These are phyloP conservation scores for Poronia punctata DNA, from an alignment of 495 filamentous ascomycete genomes.

Conservation along the genomic window DNA sequence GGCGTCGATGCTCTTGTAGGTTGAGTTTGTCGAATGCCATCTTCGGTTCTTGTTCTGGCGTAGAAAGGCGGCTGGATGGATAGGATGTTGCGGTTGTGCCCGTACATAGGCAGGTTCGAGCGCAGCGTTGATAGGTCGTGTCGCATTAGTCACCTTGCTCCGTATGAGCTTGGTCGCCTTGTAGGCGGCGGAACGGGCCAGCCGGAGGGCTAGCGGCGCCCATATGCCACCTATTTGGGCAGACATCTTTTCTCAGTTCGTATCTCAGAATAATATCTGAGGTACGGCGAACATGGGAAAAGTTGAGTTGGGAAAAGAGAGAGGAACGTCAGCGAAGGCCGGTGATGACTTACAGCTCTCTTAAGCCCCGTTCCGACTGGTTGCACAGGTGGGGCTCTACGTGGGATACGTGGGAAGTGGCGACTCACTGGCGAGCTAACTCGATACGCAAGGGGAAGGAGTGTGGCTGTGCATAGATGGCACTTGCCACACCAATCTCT, in stretches of 20 bases:
- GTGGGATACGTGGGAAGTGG: too few relatives aligned
- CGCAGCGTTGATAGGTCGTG: slow-evolving; percentile 40
- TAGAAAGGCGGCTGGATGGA: slow-evolving; percentile 64
- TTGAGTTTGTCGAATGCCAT: slow-evolving; percentile 57
- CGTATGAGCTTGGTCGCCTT: slow-evolving; percentile 57
- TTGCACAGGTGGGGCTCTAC: too few relatives aligned
- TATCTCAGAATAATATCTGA: slow-evolving; percentile 23
- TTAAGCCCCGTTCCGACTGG: slow-evolving; percentile 7
- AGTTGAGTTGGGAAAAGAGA: slow-evolving; percentile 16
- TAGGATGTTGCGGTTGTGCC: slow-evolving; percentile 53
- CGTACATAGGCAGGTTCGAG: slow-evolving; percentile 45
- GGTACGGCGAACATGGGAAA: slow-evolving; percentile 13
- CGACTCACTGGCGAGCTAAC: too few relatives aligned
- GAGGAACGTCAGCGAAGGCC: slow-evolving; percentile 4
- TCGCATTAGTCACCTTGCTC: slow-evolving; percentile 50
- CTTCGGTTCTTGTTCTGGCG: slow-evolving; percentile 62
- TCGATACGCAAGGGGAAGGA: too few relatives aligned
- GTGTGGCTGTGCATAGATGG: slow-evolving; percentile 9
- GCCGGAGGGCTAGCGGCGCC: slow-evolving; percentile 63
- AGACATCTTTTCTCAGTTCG: slow-evolving; percentile 46
- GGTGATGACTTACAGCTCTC: slow-evolving; percentile 11
- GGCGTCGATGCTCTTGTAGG: slow-evolving; percentile 47
- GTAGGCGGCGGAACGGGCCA: slow-evolving; percentile 59
- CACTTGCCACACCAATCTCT: slow-evolving; percentile 8
- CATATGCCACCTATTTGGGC: slow-evolving; percentile 60